Evolutionary conservation across 2,329 filamentous ascomycete genomes (phyloP), one percentile per base, ranked within the genome.

Genomic region (Penicillium frequentans): DNA sequence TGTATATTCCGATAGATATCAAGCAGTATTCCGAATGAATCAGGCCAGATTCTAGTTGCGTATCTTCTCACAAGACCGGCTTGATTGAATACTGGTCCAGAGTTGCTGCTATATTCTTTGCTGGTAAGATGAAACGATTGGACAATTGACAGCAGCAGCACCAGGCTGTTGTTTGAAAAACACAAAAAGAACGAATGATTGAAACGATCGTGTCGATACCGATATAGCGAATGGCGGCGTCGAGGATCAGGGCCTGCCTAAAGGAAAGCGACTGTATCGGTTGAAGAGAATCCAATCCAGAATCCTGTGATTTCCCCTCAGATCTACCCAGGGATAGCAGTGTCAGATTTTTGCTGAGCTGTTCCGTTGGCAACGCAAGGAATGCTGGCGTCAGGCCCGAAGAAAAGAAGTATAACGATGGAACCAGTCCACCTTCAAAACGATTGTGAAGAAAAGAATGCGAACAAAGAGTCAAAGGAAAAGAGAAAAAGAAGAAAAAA

Each of bases 41-140:
- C 37, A 21, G 9, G 37, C 37, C 2, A 21, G 5, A 11, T 23
- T 19, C 19, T 14, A 52, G 51, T 66, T 53, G 47, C 29, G 69
- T 27, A 45, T 2, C 37, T 27, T 55, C 55, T 35, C 27, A 23
- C 61, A 70, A 73, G 71, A 63, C 71, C 70, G 65, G 71, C 71
- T 72, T 70, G 58, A 59, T 58, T 39, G 19, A 49, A 26, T 13
- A 14, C 19, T 24, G 53, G 26, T 27, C 16, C 3, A 27, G 11
- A 42, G 39, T 23, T 23, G 10, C 11, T 23, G 39, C 1, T 11
- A 23, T 14, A 13, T 23, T 42, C 5, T 14, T 7, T 42, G 35
- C 19, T 42, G 11, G 19, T 4, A 21, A 42, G 39, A 42, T 6
- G 39, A 23, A 23, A 11, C 1, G 11, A 9, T 42, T 42, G 19